These are phyloP conservation scores for Begonia masoniana DNA, from an alignment of 306 rosid species.

Conservation along the genomic window DNA sequence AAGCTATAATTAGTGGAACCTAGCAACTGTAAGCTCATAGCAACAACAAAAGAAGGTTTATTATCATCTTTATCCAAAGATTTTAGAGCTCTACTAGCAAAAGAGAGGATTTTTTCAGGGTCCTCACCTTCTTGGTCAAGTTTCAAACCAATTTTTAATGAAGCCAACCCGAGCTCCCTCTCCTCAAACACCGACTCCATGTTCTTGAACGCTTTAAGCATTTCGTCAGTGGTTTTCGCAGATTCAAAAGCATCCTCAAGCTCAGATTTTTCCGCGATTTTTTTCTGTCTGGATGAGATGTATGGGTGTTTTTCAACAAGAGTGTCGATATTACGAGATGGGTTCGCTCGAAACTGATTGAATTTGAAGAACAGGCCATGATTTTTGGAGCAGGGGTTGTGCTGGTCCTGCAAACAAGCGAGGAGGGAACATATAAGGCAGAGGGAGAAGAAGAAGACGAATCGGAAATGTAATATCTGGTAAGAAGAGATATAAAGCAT, in stretches of 20 bases:
- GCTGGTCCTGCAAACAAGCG: constrained; percentile 13
- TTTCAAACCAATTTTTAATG: constrained; percentile 72
- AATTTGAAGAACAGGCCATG: constrained; percentile 22
- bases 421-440: constrained; percentile 10
- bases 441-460: constrained; percentile 17
- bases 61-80: constrained; percentile 42
- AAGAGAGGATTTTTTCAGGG: constrained; percentile 53
- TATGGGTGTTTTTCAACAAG: constrained; percentile 33
- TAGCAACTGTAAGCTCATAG: constrained; percentile 75
- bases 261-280: constrained; percentile 37
- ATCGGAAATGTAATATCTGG: constrained; percentile 18
- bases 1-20: constrained; percentile 62
- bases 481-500: constrained; percentile 11
- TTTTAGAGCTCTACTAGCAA: constrained; percentile 55
- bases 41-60: constrained; percentile 42
- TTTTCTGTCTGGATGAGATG: constrained; percentile 55
- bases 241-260: constrained; percentile 81
- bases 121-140: constrained; percentile 84
- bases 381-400: constrained; percentile 27
- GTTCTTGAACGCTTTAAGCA: constrained; percentile 48
- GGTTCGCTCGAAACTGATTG: constrained; percentile 25
- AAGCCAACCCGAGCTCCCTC: constrained; percentile 64
- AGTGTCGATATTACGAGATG: constrained; percentile 42
- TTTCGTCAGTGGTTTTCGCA: constrained; percentile 44
- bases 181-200: constrained; percentile 60